Evolutionary conservation across 1,139 yeast genomes (phyloP).

Genomic region (Geotrichum candidum): DNA sequence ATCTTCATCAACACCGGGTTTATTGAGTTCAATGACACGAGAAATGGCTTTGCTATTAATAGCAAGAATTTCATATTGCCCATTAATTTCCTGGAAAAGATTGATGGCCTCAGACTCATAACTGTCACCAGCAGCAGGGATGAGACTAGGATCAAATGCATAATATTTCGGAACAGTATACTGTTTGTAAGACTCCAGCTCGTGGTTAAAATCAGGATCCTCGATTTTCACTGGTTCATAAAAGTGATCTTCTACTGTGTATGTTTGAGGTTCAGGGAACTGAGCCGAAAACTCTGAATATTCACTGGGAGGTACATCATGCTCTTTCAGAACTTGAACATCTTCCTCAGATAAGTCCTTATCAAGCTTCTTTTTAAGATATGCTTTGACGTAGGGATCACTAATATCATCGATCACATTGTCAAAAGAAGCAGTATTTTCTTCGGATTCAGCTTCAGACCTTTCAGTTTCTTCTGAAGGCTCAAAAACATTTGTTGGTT

Average conservation of each 20-base stretch:
- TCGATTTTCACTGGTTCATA: conserved; percentile 10
- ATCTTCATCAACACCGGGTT: conserved; percentile 6
- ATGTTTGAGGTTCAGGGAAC: conserved; percentile 10
- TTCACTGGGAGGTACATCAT: background rate
- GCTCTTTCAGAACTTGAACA: conserved; percentile 2
- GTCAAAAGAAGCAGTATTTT: background rate
- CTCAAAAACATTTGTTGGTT: background rate
- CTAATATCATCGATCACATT: conserved; percentile 8
- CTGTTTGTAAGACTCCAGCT: background rate
- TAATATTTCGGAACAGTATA: background rate
- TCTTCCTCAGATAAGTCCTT: conserved; percentile 7
- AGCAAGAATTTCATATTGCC: conserved; percentile 20
- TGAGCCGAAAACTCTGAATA: conserved; percentile 1
- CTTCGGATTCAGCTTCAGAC: conserved; percentile 2
- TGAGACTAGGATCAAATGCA: background rate
- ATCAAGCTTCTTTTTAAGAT: conserved; percentile 3
- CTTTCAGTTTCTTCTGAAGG: background rate
- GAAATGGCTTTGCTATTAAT: conserved; percentile 7
- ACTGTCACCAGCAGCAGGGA: conserved; percentile 4
- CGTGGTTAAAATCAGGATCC: conserved; percentile 8
- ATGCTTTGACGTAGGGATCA: conserved; percentile 7
- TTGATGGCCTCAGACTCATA: conserved; percentile 14
- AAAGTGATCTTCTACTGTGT: conserved; percentile 11
- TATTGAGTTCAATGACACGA: conserved; percentile 6
- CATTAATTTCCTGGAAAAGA: conserved; percentile 20